Percentiles rank a stretch among this genome's conserved stretches.
These are phyloP conservation scores for Meripilus lineatus DNA, from an alignment of 1,284 basidiomycete species.

Conservation along the genomic window DNA sequence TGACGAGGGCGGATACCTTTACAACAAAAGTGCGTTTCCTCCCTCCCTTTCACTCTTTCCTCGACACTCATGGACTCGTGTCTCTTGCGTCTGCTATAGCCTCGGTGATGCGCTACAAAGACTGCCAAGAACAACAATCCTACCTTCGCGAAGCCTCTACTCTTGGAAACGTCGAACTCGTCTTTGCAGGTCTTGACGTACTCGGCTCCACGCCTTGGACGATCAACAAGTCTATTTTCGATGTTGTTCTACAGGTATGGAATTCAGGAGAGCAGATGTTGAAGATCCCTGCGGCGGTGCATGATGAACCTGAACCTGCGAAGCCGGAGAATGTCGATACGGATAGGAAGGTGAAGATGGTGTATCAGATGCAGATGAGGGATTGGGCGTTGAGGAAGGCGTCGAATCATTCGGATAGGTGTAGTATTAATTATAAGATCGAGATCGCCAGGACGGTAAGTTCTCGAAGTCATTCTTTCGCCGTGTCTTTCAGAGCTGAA, in stretches of 20 bases:
- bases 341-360: constrained; percentile 61
- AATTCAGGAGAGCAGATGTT: constrained; percentile 74
- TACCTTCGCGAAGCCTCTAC: constrained; percentile 80
- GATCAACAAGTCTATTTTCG: constrained; percentile 78
- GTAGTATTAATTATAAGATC: constrained; percentile 95
- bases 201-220: constrained; percentile 90
- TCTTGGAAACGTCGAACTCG: constrained; percentile 76
- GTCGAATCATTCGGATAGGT: constrained; percentile 86
- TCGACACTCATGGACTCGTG: neutral
- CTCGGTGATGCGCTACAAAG: constrained; percentile 89
- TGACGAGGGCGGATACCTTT: constrained; percentile 83
- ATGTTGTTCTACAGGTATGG: constrained; percentile 77
- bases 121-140: constrained; percentile 80
- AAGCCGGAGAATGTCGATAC: constrained; percentile 58
- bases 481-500: neutral
- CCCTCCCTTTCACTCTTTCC: neutral
- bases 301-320: constrained; percentile 59
- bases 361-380: constrained; percentile 61
- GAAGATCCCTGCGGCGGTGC: constrained; percentile 71
- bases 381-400: constrained; percentile 60
- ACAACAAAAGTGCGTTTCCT: constrained; percentile 57
- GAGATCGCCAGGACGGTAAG: constrained; percentile 91
- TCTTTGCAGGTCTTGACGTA: constrained; percentile 88
- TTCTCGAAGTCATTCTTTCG: constrained; percentile 16
- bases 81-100: constrained; percentile 34